Evolutionary conservation across 352 stramenopile genomes (phyloP).

Genomic region (Phytophthora foliorum): DNA sequence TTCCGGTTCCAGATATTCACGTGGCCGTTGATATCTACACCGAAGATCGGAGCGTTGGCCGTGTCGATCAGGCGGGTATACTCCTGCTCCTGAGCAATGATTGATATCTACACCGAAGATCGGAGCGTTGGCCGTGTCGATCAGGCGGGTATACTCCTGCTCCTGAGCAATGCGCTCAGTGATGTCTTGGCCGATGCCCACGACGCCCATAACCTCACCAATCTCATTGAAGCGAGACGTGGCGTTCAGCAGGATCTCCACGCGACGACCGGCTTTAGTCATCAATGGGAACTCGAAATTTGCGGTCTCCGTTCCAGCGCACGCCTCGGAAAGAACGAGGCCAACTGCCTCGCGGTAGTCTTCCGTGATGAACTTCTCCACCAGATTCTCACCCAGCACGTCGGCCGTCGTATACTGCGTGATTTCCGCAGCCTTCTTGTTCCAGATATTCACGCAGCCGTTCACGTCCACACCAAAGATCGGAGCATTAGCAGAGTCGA

Average conservation of each 20-base stretch:
- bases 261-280: conserved; percentile 37
- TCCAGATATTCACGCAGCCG: conserved; percentile 77
- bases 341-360: conserved; percentile 32
- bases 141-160: conserved; percentile 24
- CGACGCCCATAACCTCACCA: conserved; percentile 55
- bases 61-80: conserved; percentile 66
- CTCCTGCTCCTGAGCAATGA: conserved; percentile 66
- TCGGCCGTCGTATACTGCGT: conserved; percentile 54
- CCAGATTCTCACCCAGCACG: conserved; percentile 50
- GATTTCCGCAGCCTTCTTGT: conserved; percentile 78
- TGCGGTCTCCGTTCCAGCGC: conserved; percentile 15
- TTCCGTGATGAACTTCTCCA: conserved; percentile 38
- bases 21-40: conserved; percentile 64
- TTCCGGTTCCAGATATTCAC: conserved; percentile 70
- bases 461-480: conserved; percentile 76
- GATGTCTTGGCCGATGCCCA: conserved; percentile 36
- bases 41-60: conserved; percentile 71
- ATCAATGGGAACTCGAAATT: conserved; percentile 65
- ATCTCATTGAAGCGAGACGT: conserved; percentile 62
- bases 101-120: conserved; percentile 76
- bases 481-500: conserved; percentile 67
- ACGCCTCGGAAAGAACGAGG: conserved; percentile 27
- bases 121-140: conserved; percentile 42
- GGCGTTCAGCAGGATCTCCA: conserved; percentile 62
- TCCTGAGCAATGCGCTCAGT: conserved; percentile 25